Percentiles rank a stretch among this genome's conserved stretches.
These are phyloP conservation scores for Aspergillaceae sp. DNA, from an alignment of 2,329 filamentous ascomycete species.

Conservation along the genomic window DNA sequence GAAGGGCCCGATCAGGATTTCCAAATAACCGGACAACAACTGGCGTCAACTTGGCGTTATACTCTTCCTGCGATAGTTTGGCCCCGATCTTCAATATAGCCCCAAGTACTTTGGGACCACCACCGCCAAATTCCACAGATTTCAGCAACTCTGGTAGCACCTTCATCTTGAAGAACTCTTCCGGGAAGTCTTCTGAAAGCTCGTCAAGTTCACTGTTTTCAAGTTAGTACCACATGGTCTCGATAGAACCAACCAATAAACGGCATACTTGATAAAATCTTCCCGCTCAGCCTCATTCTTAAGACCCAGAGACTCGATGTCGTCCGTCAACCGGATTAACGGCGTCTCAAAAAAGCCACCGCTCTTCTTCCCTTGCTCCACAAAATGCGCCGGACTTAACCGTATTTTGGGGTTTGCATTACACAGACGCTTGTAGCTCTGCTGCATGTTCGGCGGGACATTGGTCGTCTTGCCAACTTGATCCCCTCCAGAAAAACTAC, in stretches of 20 bases:
- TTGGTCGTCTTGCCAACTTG: conserved; percentile 79
- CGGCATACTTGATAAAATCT: conserved; percentile 61
- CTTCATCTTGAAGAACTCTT: conserved; percentile 97
- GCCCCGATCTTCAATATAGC: conserved; percentile 85
- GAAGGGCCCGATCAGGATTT: conserved; percentile 83
- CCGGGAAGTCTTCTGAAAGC: conserved; percentile 86
- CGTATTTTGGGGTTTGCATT: conserved; percentile 84
- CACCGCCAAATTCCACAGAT: conserved; percentile 95
- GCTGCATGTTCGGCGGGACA: conserved; percentile 79
- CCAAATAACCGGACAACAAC: conserved; percentile 80
- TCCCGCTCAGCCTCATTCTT: conserved; percentile 80
- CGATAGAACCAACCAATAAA: not conserved
- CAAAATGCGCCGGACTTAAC: conserved; percentile 72
- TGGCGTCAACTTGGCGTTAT: conserved; percentile 72
- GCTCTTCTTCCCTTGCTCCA: conserved; percentile 75
- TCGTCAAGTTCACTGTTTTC: conserved; percentile 61
- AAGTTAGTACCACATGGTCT: conserved; percentile 12
- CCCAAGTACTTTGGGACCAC: conserved; percentile 79
- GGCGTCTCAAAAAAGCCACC: conserved; percentile 90
- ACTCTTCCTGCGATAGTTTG: conserved; percentile 84
- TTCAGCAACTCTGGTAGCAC: conserved; percentile 93
- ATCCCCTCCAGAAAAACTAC: conserved; percentile 64
- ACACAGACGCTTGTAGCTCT: conserved; percentile 80
- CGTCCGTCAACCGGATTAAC: conserved; percentile 83
- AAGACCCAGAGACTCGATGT: conserved; percentile 83